Evolutionary conservation across 768 basidiomycete genomes (phyloP), one percentile per base, ranked within the genome.

Genomic region (Paxillus ammoniavirescens): DNA sequence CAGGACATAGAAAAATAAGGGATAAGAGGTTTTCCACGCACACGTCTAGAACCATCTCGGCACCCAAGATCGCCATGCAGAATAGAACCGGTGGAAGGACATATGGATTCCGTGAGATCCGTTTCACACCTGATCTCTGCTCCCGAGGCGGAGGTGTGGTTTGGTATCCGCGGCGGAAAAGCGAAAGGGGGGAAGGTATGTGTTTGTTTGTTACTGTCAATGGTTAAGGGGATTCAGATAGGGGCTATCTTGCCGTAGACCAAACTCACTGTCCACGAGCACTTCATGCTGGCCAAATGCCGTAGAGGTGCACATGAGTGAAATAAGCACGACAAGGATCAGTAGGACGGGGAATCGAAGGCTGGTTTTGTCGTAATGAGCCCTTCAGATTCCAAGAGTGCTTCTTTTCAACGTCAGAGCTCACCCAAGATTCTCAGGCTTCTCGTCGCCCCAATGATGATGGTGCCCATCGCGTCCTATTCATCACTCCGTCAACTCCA

Each of bases 81-180:
- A 86, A 84, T 30, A 76, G 58, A 8, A 91, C 67, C 0, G 91
- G 87, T 4, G 83, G 81, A 5, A 83, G 65, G 14, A 81, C 77
- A 72, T 87, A 96, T 0, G 92, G 92, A 59, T 94, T 96, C 12
- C 82, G 78, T 7, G 91, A 64, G 13, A 83, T 66, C 47, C 69
- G 65, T 0, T 54, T 58, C 26, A 59, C 42, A 40, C 58, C 46
- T 15, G 51, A 33, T 40, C 26, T 52, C 38, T 41, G 42, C 45
- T 58, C 57, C 42, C 31, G 40, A 43, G 46, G 45, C 42, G 47
- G 45, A 42, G 53, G 31, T 17, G 41, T n/a, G 10, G 26, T 15
- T 38, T 47, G 58, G 30, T 59, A 30, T 42, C 61, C 52, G 9
- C 23, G 31, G 33, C 77, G 75, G n/a, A 86, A 57, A 37, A 88